A percentile compares a stretch with the other conserved stretches of the same genome.
These are phyloP conservation scores for Chrysanthemum lavandulifolium DNA, from an alignment of 129 eudicot species.

Conservation along the genomic window DNA sequence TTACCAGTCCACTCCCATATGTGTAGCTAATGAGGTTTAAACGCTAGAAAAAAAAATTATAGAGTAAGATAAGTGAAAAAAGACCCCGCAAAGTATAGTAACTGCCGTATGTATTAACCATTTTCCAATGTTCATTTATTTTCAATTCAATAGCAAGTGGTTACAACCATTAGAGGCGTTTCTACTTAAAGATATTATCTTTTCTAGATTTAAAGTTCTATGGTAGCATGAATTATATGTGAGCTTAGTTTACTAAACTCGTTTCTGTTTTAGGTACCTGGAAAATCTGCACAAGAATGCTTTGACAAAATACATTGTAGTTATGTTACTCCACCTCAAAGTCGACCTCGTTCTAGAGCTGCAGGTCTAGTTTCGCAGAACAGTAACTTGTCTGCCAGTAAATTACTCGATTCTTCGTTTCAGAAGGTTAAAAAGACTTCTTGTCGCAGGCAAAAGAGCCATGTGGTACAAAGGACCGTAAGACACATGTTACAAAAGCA, in stretches of 20 bases:
- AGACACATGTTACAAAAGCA: constrained; percentile 55
- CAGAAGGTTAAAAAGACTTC: constrained; percentile 15
- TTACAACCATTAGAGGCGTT: neutral
- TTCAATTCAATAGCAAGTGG: too few relatives aligned
- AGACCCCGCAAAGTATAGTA: too few relatives aligned
- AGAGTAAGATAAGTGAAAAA: too few relatives aligned
- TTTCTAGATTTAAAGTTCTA: neutral
- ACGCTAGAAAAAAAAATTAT: too few relatives aligned
- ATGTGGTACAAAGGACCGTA: constrained; percentile 46
- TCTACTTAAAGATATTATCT: neutral
- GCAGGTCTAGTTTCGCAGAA: constrained; percentile 26
- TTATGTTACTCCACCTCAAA: constrained; percentile 53
- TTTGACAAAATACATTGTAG: constrained; percentile 65
- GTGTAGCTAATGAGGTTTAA: too few relatives aligned
- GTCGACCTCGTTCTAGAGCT: constrained; percentile 47
- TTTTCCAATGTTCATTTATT: too few relatives aligned
- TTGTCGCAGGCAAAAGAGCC: constrained; percentile 28
- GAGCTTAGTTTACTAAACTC: neutral
- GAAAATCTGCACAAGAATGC: constrained; percentile 82
- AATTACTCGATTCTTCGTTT: constrained; percentile 37
- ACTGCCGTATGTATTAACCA: too few relatives aligned
- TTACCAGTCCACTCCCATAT: too few relatives aligned
- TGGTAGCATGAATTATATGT: neutral
- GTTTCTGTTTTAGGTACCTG: constrained; percentile 57
- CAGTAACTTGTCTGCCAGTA: constrained; percentile 36